These are phyloP conservation scores for Solanum piurae DNA, from an alignment of 257 asterid genomes.

Conservation along the genomic window DNA sequence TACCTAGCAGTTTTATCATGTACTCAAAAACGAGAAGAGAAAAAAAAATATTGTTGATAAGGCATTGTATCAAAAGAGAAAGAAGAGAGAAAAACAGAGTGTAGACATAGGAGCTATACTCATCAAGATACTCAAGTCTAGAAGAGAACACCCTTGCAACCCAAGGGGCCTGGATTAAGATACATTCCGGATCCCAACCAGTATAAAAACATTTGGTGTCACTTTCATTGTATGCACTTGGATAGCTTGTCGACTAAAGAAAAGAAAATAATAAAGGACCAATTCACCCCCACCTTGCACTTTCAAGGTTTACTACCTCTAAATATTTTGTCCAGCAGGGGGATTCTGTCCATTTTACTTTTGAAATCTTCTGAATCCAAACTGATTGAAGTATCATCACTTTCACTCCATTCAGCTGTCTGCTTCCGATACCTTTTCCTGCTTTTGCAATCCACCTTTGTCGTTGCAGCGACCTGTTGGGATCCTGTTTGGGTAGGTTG, in stretches of 20 bases:
- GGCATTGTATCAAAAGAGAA: background rate
- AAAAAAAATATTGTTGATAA: no score
- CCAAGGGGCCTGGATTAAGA: background rate
- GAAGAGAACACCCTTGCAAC: background rate
- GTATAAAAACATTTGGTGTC: background rate
- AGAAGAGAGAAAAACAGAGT: background rate
- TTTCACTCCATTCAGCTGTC: background rate
- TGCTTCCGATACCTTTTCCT: background rate
- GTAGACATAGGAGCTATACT: background rate
- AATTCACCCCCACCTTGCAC: background rate
- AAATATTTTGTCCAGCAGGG: no score
- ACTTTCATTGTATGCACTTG: background rate
- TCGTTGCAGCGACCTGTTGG: background rate
- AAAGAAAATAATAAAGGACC: background rate
- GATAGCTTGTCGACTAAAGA: background rate
- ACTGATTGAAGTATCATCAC: background rate
- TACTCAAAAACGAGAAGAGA: no score
- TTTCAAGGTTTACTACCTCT: background rate
- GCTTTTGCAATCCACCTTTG: background rate
- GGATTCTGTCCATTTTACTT: background rate
- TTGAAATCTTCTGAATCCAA: background rate
- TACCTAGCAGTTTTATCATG: background rate
- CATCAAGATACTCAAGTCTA: background rate
- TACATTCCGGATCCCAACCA: background rate
- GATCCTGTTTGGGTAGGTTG: conserved; percentile 15